phyloP scores from a whole-genome alignment of 2,329 filamentous ascomycete genomes.

The Fusarium duplospermum region DNA sequence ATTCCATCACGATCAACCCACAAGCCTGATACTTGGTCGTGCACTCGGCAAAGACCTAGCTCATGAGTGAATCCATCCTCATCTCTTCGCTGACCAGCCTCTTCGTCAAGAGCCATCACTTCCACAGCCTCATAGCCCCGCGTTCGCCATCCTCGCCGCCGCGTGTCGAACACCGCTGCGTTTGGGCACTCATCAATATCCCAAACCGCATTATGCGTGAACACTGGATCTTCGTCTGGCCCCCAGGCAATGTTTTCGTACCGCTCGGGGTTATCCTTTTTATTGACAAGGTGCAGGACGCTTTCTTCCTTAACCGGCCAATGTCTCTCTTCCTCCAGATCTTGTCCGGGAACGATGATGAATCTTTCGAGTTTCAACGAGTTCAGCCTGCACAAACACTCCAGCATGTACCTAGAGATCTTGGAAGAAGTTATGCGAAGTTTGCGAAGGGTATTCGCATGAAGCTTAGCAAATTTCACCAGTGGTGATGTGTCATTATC shows the following conservation, averaged over 20 bases:
- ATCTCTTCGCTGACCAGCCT: not conserved
- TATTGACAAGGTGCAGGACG: not conserved
- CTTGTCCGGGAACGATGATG: not conserved
- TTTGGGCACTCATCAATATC: not conserved
- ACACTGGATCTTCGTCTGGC: not conserved
- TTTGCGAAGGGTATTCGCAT: constrained; percentile 3
- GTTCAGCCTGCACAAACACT: not conserved
- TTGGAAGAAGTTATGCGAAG: not conserved
- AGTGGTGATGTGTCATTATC: not conserved
- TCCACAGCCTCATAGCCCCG: constrained; percentile 3
- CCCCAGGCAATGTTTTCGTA: not conserved
- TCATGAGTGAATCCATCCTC: not conserved
- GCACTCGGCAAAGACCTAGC: not conserved
- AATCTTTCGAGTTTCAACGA: constrained; percentile 2
- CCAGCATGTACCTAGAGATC: not conserved
- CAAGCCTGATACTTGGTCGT: not conserved
- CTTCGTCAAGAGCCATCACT: not conserved
- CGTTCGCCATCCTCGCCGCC: not conserved
- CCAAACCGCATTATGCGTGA: constrained; percentile 3
- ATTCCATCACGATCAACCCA: constrained; percentile 2
- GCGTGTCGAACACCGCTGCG: constrained; percentile 2
- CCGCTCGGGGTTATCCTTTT: not conserved
- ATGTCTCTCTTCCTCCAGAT: not conserved
- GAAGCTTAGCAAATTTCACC: not conserved
- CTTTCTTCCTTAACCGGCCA: not conserved